phyloP scores from a whole-genome alignment of 2,329 filamentous ascomycete species.

The Cylindrodendrum hubeiense region DNA sequence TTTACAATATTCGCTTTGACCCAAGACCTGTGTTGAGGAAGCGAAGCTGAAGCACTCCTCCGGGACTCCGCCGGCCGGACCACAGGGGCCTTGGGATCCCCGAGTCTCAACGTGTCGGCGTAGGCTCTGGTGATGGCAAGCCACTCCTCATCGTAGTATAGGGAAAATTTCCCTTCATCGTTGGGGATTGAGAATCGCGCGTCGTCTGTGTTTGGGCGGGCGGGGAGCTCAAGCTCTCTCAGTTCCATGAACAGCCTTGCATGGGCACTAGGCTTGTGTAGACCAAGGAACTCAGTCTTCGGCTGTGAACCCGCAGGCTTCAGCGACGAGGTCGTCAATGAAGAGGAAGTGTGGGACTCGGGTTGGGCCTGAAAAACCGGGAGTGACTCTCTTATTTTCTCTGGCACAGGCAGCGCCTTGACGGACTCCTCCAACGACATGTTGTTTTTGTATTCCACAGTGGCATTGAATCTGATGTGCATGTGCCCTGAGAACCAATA shows the following conservation, averaged over 20 bases:
- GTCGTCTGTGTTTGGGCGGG: slow-evolving; percentile 19
- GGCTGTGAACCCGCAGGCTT: slow-evolving; percentile 76
- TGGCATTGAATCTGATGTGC: slow-evolving; percentile 85
- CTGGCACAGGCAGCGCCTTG: not conserved
- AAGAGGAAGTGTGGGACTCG: too few species aligned
- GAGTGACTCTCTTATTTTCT: slow-evolving; percentile 7
- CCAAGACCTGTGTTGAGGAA: slow-evolving; percentile 68
- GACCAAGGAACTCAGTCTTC: slow-evolving; percentile 83
- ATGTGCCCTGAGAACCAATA: slow-evolving; percentile 95
- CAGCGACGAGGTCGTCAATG: slow-evolving; percentile 56
- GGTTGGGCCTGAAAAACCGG: slow-evolving; percentile 8
- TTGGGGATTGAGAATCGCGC: slow-evolving; percentile 54
- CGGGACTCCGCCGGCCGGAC: slow-evolving; percentile 73
- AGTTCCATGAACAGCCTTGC: slow-evolving; percentile 84
- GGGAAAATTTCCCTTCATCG: slow-evolving; percentile 45
- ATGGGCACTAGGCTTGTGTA: slow-evolving; percentile 88
- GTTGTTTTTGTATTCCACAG: slow-evolving; percentile 63
- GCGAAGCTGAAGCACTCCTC: not conserved
- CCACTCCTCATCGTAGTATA: slow-evolving; percentile 94
- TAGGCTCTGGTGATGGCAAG: slow-evolving; percentile 90
- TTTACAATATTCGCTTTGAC: slow-evolving; percentile 79
- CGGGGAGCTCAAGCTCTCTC: slow-evolving; percentile 55
- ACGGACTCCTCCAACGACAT: slow-evolving; percentile 29
- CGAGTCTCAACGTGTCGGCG: slow-evolving; percentile 71
- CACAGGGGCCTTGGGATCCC: slow-evolving; percentile 75